Evolutionary conservation across 2,329 filamentous ascomycete species (phyloP).

Genomic region (Alternaria postmessia): DNA sequence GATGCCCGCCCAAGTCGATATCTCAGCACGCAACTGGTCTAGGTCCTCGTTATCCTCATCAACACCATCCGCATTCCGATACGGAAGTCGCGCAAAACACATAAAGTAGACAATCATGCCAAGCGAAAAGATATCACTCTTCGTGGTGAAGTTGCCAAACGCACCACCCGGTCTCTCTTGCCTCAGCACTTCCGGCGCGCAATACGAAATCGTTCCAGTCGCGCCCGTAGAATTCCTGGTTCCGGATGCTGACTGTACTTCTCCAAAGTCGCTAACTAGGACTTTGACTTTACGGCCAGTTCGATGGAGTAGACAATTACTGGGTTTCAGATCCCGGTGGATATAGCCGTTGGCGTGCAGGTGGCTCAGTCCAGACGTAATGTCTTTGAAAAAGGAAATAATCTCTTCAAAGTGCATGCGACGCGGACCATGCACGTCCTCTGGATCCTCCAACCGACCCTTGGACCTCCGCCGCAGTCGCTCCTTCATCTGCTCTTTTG

Average conservation of each 20-base stretch:
- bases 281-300: conserved; percentile 77
- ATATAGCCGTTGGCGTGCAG: conserved; percentile 93
- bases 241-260: conserved; percentile 85
- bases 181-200: conserved; percentile 89
- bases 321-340: conserved; percentile 93
- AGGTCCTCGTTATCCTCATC: conserved; percentile 94
- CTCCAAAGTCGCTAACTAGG: conserved; percentile 96
- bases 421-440: conserved; percentile 61
- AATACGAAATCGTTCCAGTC: conserved; percentile 97
- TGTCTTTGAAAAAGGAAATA: conserved; percentile 94
- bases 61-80: conserved; percentile 80
- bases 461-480: conserved; percentile 83
- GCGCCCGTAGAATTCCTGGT: conserved; percentile 89
- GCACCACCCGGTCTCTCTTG: conserved; percentile 69
- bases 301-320: conserved; percentile 88
- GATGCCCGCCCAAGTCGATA: conserved; percentile 86
- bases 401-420: conserved; percentile 85
- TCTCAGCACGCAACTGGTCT: conserved; percentile 83
- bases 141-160: conserved; percentile 93
- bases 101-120: conserved; percentile 99
- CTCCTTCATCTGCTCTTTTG: conserved; percentile 87
- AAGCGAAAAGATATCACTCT: conserved; percentile 97
- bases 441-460: conserved; percentile 72
- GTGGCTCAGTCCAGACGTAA: conserved; percentile 89
- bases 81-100: conserved; percentile 91